Conservation (phyloP, 495 filamentous ascomycete genomes). For the Trichoderma orchidacearum region DNA sequence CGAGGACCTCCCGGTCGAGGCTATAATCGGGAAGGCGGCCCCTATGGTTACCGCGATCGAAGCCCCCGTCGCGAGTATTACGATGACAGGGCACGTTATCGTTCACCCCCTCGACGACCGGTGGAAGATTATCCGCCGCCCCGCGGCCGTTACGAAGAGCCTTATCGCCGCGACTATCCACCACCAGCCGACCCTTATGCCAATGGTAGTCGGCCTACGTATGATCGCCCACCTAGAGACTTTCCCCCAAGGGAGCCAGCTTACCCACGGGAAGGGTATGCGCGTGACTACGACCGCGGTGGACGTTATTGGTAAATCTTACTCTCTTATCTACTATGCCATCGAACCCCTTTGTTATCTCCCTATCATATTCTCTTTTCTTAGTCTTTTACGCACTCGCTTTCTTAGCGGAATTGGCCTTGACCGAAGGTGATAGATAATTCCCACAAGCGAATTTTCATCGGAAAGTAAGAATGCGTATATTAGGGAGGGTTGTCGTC, state of each 20-base stretch:
- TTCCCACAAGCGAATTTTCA: background rate
- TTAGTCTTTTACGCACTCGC: background rate
- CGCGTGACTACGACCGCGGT: conserved; percentile 28
- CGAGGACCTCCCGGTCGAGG: conserved; percentile 59
- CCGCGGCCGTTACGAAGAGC: conserved; percentile 46
- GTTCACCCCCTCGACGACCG: conserved; percentile 61
- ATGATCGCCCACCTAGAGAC: conserved; percentile 43
- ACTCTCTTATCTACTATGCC: background rate
- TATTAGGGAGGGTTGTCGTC: background rate
- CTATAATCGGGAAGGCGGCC: conserved; percentile 51
- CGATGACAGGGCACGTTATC: conserved; percentile 62
- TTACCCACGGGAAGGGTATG: conserved; percentile 33
- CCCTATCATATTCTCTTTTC: background rate
- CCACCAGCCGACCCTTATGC: conserved; percentile 43
- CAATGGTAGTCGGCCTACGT: conserved; percentile 39
- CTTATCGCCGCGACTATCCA: conserved; percentile 46
- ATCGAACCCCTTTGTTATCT: background rate
- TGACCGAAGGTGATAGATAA: conserved; percentile 2
- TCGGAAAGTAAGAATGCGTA: background rate
- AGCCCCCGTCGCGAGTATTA: conserved; percentile 74
- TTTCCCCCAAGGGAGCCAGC: conserved; percentile 36
- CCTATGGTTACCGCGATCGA: conserved; percentile 75
- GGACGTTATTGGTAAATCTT: conserved; percentile 26
- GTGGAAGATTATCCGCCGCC: conserved; percentile 66
- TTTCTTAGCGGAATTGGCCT: conserved; percentile 2